These are phyloP conservation scores for Phytophthora agathidicida DNA, from an alignment of 352 stramenopile genomes.

Conservation along the genomic window DNA sequence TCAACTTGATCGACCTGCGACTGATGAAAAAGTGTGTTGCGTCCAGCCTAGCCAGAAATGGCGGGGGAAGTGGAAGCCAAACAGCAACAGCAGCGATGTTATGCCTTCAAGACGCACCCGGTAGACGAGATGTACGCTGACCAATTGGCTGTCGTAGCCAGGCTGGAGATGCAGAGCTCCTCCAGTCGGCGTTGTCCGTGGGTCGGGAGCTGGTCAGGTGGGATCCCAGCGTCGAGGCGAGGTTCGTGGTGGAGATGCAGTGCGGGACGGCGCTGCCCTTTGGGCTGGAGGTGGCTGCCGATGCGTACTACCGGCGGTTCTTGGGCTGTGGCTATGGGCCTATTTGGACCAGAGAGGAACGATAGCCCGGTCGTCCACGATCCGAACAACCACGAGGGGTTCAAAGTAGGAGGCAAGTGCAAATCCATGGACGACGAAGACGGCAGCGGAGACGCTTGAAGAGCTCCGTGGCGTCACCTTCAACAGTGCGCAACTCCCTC, in stretches of 20 bases:
- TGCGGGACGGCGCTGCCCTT: slow-evolving; percentile 16
- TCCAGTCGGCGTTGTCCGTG: slow-evolving; percentile 9
- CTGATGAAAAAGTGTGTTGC: slow-evolving; percentile 13
- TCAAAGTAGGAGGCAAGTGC: slow-evolving; percentile 9
- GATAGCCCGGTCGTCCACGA: slow-evolving; percentile 10
- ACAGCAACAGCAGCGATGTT: slow-evolving; percentile 6
- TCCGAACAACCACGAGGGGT: slow-evolving; percentile 15
- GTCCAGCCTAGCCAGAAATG: slow-evolving; percentile 22
- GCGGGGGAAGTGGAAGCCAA: neutral
- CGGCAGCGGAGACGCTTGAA: slow-evolving; percentile 7
- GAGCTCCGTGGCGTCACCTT: slow-evolving; percentile 13
- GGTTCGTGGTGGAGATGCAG: slow-evolving; percentile 6
- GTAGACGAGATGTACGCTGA: slow-evolving; percentile 19
- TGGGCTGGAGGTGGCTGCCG: slow-evolving; percentile 11
- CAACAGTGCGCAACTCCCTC: neutral
- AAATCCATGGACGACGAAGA: slow-evolving; percentile 10
- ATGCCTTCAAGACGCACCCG: neutral
- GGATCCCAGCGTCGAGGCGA: slow-evolving; percentile 9
- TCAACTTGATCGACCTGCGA: slow-evolving; percentile 21
- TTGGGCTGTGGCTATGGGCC: slow-evolving; percentile 11
- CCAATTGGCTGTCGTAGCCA: slow-evolving; percentile 15
- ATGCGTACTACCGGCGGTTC: slow-evolving; percentile 28
- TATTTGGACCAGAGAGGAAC: slow-evolving; percentile 3
- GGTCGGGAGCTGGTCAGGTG: slow-evolving; percentile 11
- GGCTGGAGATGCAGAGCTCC: neutral